Evolutionary conservation across 2,329 filamentous ascomycete genomes (phyloP).

Genomic region (Proliferodiscus dingleyae): DNA sequence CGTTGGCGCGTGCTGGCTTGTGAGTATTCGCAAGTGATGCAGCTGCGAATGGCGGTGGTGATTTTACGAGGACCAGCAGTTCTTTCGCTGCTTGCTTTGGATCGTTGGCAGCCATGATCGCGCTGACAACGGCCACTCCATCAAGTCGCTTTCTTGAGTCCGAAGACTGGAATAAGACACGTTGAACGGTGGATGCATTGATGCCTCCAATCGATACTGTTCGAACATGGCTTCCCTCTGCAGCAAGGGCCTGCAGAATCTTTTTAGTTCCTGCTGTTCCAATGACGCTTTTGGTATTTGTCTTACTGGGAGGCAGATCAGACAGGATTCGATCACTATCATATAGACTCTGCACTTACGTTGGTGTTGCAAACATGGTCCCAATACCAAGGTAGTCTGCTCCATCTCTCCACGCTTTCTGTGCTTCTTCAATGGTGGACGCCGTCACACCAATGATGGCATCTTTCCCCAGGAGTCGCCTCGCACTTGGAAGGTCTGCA

Average conservation of each 20-base stretch:
- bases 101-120: constrained; percentile 70
- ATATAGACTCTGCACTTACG: constrained; percentile 42
- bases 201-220: constrained; percentile 88
- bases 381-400: constrained; percentile 90
- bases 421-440: constrained; percentile 68
- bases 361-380: constrained; percentile 80
- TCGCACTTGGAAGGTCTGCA: constrained; percentile 58
- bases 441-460: constrained; percentile 88
- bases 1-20: constrained; percentile 22
- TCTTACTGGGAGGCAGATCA: constrained; percentile 55
- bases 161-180: constrained; percentile 66
- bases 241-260: constrained; percentile 56
- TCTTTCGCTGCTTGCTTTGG: constrained; percentile 58
- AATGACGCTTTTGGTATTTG: constrained; percentile 78
- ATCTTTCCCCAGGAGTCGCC: constrained; percentile 64
- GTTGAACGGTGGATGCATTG: constrained; percentile 68
- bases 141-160: constrained; percentile 56
- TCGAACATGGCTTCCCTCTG: constrained; percentile 39
- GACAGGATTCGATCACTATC: background rate
- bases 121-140: constrained; percentile 85
- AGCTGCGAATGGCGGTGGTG: constrained; percentile 26
- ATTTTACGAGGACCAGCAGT: constrained; percentile 51
- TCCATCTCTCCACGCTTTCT: constrained; percentile 65
- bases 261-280: constrained; percentile 65
- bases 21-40: constrained; percentile 8